Evolutionary conservation across 768 basidiomycete species (phyloP).

Genomic region (Amanita muscaria): DNA sequence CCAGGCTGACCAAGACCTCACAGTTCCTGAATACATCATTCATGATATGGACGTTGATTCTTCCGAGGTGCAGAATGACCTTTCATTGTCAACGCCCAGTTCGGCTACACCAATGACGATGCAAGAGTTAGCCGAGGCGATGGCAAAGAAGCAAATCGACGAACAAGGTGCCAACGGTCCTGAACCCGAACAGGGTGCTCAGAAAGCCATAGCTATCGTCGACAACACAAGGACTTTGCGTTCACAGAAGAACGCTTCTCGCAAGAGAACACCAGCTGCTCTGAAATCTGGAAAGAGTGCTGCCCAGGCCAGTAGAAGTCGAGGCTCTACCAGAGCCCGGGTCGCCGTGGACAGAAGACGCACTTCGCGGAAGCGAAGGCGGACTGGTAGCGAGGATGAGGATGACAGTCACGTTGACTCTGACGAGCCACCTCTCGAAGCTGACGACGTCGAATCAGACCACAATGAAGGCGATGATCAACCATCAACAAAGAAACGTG

Average conservation of each 20-base stretch:
- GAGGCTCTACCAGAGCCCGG: not conserved
- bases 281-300: not conserved
- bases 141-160: slow-evolving; percentile 11
- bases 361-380: slow-evolving; percentile 11
- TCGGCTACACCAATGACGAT: slow-evolving; percentile 47
- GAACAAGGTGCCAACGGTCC: not conserved
- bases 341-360: not conserved
- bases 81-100: not conserved
- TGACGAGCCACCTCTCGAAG: slow-evolving; percentile 17
- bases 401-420: slow-evolving; percentile 2
- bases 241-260: slow-evolving; percentile 1
- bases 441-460: slow-evolving; percentile 9
- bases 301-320: not conserved
- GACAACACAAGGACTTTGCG: slow-evolving; percentile 3
- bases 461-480: slow-evolving; percentile 14
- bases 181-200: slow-evolving; percentile 2
- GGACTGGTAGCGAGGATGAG: slow-evolving; percentile 13
- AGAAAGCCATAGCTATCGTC: not conserved
- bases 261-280: not conserved
- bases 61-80: slow-evolving; percentile 15
- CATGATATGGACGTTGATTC: slow-evolving; percentile 29
- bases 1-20: slow-evolving; percentile 13
- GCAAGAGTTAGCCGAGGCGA: slow-evolving; percentile 52
- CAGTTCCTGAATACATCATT: slow-evolving; percentile 19
- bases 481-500: slow-evolving; percentile 26